Base-by-base conservation (phyloP, 2,329 filamentous ascomycete genomes). In the Grosmannia huntii region DNA sequence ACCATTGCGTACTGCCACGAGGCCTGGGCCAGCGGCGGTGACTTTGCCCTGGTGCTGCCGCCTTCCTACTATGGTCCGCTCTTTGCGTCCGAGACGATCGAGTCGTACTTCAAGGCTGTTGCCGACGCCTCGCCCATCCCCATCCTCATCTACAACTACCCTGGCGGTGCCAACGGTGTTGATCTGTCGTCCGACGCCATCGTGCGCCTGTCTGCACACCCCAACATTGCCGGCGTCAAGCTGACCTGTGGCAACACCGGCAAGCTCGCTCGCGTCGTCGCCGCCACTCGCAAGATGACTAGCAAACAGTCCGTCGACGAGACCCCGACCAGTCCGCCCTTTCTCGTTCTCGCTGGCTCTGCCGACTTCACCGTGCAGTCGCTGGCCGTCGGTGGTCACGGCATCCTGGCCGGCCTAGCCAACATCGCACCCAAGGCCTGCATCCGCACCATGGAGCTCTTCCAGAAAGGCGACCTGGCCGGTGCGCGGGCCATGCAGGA, bases 11-110 rank as follows among this genome's bases (percentile, higher is more conserved):
- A 86, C 60, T 90, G 86, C 72, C 72, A 75, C 60, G 86, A 90
- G 66, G 87, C 87, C 16, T 81, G 80, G 64, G 76, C 79, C 33
- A 77, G 82, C 44, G 89, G 88, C 58, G 87, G 84, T 62, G 85
- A 90, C 71, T 89, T 86, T 65, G 86, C 86, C 7, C 77, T 94
- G 58, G 80, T 91, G 4, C 77, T 92, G 31, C 86, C 88, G 12
- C 88, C 88, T 4, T 83, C 82, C 55, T 92, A 91, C 74, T 91
- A 90, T 72, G 81, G 84, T 58, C 68, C 79, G 4, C 74, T 89
- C 25, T 85, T 89, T 67, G 81, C 80, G 9, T 79, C 79, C 1
- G 72, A 84, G 55, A 82, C 84, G 19, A 75, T 90, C 57, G 68
- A 82, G 53, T 76, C 80, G 28, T 89, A 83, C 71, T 91, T 89